phyloP scores from a whole-genome alignment of 2,329 filamentous ascomycete genomes.

The Hymenoscyphus fructigenus region DNA sequence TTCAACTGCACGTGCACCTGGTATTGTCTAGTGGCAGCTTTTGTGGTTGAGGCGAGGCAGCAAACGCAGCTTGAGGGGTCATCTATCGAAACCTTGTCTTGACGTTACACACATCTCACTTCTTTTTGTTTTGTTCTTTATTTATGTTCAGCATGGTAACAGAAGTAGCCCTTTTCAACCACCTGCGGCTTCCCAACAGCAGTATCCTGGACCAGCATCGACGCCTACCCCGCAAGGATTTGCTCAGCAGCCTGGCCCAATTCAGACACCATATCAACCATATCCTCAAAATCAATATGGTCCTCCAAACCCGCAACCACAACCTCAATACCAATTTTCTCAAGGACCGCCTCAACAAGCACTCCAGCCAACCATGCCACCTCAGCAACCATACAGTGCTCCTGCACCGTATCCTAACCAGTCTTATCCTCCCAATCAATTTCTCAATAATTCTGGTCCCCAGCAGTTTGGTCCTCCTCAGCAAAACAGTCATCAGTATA shows the following conservation, averaged over 20 bases:
- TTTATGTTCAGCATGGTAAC: conserved; percentile 21
- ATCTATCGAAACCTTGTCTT: background rate
- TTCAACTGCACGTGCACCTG: background rate
- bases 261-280: conserved; percentile 22
- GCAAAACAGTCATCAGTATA: conserved; percentile 14
- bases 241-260: conserved; percentile 18
- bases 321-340: conserved; percentile 21
- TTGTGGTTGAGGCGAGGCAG: background rate
- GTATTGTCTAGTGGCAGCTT: background rate
- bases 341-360: conserved; percentile 12
- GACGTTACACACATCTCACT: background rate
- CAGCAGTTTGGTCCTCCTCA: conserved; percentile 21
- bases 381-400: conserved; percentile 19
- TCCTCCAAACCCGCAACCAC: conserved; percentile 21
- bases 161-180: conserved; percentile 22
- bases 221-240: conserved; percentile 22
- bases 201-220: conserved; percentile 19
- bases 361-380: background rate
- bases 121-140: background rate
- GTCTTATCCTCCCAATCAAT: conserved; percentile 22
- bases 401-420: conserved; percentile 24
- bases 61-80: background rate
- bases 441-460: conserved; percentile 11
- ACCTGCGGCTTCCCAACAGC: conserved; percentile 28
- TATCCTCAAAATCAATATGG: conserved; percentile 28